Conservation (phyloP, 805 yeast species). For the Candida bentonensis region DNA sequence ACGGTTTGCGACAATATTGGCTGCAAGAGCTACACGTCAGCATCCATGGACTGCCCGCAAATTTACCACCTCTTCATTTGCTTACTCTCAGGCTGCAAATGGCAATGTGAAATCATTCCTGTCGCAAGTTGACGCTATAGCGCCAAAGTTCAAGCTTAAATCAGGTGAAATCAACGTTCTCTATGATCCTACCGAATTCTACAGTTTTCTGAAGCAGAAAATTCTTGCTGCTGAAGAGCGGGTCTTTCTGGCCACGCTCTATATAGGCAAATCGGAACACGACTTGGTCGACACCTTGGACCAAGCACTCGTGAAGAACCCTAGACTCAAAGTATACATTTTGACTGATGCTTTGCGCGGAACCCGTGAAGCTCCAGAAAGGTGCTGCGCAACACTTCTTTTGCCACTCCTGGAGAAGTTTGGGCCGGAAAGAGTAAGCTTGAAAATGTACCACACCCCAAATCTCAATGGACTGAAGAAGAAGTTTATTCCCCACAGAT, state of each 20-base stretch:
- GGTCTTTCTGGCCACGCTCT: slow-evolving; percentile 71
- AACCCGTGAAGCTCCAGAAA: slow-evolving; percentile 77
- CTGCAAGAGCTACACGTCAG: background rate
- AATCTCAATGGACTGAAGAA: slow-evolving; percentile 56
- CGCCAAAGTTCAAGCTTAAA: slow-evolving; percentile 52
- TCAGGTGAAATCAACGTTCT: slow-evolving; percentile 47
- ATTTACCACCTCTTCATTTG: background rate
- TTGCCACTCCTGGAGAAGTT: slow-evolving; percentile 49
- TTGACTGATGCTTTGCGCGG: slow-evolving; percentile 83
- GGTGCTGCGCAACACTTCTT: slow-evolving; percentile 64
- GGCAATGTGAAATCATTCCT: slow-evolving; percentile 11
- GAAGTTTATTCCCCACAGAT: slow-evolving; percentile 56
- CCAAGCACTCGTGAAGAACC: slow-evolving; percentile 43
- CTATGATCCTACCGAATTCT: slow-evolving; percentile 58
- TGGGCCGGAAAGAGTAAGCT: slow-evolving; percentile 54
- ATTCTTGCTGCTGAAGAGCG: slow-evolving; percentile 49
- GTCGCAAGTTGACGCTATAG: slow-evolving; percentile 41
- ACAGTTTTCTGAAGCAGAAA: slow-evolving; percentile 42
- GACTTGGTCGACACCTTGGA: slow-evolving; percentile 57
- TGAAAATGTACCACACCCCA: slow-evolving; percentile 85
- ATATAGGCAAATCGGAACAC: slow-evolving; percentile 68
- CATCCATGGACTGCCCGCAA: background rate
- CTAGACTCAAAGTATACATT: slow-evolving; percentile 52
- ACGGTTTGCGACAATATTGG: background rate
- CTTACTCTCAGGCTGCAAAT: background rate